Evolutionary conservation across 1,284 basidiomycete species (phyloP).

Genomic region (Phylloporus gajari): DNA sequence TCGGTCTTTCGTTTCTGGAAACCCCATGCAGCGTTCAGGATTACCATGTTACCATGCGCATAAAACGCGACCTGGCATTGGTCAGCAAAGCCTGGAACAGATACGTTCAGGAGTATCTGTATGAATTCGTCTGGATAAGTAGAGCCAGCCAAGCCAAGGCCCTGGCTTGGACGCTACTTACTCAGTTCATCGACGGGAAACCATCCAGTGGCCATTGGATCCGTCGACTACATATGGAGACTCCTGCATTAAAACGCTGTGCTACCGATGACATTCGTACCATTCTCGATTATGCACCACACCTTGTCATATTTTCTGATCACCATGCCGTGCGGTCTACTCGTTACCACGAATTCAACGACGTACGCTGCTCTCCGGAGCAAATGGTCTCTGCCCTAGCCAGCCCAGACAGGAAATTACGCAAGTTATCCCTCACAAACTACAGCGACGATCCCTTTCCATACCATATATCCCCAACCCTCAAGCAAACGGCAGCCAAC

Average conservation of each 20-base stretch:
- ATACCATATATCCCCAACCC: conserved; percentile 63
- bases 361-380: conserved; percentile 60
- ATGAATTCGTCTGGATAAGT: conserved; percentile 75
- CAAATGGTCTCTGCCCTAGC: conserved; percentile 67
- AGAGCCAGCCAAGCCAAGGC: conserved; percentile 65
- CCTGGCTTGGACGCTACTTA: conserved; percentile 64
- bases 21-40: conserved; percentile 48
- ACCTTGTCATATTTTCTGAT: conserved; percentile 69
- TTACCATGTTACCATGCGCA: conserved; percentile 59
- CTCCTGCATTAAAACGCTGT: conserved; percentile 72
- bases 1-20: conserved; percentile 62
- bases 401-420: conserved; percentile 61
- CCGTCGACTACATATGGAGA: conserved; percentile 74
- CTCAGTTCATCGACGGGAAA: conserved; percentile 53
- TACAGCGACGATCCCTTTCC: conserved; percentile 74
- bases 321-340: conserved; percentile 68
- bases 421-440: conserved; percentile 73
- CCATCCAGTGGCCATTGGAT: conserved; percentile 65
- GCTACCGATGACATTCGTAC: conserved; percentile 69
- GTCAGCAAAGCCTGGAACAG: conserved; percentile 67
- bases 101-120: conserved; percentile 64
- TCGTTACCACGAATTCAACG: conserved; percentile 54
- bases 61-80: conserved; percentile 61
- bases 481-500: conserved; percentile 59
- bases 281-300: conserved; percentile 71